phyloP scores from a whole-genome alignment of 2,329 filamentous ascomycete genomes.

The Remersonia thermophila region DNA sequence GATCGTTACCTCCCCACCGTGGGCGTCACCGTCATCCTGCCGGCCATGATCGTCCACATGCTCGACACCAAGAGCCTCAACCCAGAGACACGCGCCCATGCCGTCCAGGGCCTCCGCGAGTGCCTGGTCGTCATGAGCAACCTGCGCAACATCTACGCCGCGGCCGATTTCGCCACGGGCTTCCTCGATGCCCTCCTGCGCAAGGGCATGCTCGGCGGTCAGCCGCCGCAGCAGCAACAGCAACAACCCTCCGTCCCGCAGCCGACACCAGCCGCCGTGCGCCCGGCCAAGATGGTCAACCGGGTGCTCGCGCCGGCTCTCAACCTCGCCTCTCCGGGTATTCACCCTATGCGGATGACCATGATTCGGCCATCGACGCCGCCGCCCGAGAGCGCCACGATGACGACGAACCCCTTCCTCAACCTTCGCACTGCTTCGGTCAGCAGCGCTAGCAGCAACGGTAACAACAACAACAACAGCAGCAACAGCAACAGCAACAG shows the following conservation, averaged over 20 bases:
- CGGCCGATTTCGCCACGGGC: slow-evolving; percentile 89
- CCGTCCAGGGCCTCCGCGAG: slow-evolving; percentile 74
- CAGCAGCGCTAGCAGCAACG: background rate
- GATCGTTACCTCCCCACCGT: slow-evolving; percentile 75
- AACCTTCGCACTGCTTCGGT: slow-evolving; percentile 2
- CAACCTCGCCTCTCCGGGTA: slow-evolving; percentile 4
- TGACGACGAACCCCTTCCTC: slow-evolving; percentile 28
- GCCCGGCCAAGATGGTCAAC: slow-evolving; percentile 6
- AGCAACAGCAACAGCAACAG: slow-evolving; percentile 7
- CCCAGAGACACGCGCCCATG: slow-evolving; percentile 55
- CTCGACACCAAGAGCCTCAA: slow-evolving; percentile 79
- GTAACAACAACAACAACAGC: slow-evolving; percentile 9
- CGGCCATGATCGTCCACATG: slow-evolving; percentile 85
- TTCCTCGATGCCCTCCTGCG: slow-evolving; percentile 88
- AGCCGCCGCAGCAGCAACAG: slow-evolving; percentile 7
- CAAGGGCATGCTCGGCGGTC: slow-evolving; percentile 27
- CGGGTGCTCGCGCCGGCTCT: slow-evolving; percentile 8
- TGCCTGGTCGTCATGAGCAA: slow-evolving; percentile 89
- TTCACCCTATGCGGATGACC: background rate
- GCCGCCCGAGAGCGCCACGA: slow-evolving; percentile 36
- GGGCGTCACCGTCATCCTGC: slow-evolving; percentile 77
- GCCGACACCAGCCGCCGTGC: slow-evolving; percentile 3
- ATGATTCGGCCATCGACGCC: slow-evolving; percentile 30
- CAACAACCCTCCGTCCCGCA: slow-evolving; percentile 6
- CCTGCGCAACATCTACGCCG: slow-evolving; percentile 78